Evolutionary conservation across 2,329 filamentous ascomycete species (phyloP).

Genomic region (Coleophoma eucalyptorum): DNA sequence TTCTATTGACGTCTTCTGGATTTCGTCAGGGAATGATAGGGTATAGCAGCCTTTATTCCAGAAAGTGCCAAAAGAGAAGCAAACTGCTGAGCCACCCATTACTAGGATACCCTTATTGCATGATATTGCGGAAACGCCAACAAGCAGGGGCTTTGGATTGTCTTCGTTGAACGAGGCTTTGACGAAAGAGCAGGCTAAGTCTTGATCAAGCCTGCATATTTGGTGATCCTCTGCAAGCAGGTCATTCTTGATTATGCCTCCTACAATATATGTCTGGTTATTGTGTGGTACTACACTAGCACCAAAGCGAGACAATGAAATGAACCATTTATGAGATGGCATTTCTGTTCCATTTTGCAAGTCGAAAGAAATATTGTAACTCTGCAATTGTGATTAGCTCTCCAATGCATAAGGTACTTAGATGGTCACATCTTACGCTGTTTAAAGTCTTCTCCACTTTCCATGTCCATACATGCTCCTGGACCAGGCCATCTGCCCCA

Average conservation of each 20-base stretch:
- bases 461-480: constrained; percentile 65
- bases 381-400: no score
- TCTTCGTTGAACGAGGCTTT: constrained; percentile 1
- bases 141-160: constrained; percentile 59
- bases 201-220: constrained; percentile 29
- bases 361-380: no score
- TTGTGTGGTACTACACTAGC: constrained; percentile 31
- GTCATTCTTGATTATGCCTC: constrained; percentile 37
- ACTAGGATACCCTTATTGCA: constrained; percentile 52
- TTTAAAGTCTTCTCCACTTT: constrained; percentile 33
- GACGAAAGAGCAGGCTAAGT: not conserved
- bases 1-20: not conserved
- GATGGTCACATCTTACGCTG: constrained; percentile 8
- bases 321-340: not conserved
- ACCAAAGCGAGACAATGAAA: constrained; percentile 35
- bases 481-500: constrained; percentile 56
- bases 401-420: no score
- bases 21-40: not conserved
- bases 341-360: no score
- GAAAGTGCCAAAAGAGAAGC: constrained; percentile 85
- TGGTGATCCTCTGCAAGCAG: constrained; percentile 47
- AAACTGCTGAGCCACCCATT: constrained; percentile 78
- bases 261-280: constrained; percentile 32
- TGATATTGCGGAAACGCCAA: constrained; percentile 59
- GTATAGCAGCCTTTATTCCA: constrained; percentile 61